phyloP scores from a whole-genome alignment of 495 filamentous ascomycete genomes.

The Aeminium ludgeri region DNA sequence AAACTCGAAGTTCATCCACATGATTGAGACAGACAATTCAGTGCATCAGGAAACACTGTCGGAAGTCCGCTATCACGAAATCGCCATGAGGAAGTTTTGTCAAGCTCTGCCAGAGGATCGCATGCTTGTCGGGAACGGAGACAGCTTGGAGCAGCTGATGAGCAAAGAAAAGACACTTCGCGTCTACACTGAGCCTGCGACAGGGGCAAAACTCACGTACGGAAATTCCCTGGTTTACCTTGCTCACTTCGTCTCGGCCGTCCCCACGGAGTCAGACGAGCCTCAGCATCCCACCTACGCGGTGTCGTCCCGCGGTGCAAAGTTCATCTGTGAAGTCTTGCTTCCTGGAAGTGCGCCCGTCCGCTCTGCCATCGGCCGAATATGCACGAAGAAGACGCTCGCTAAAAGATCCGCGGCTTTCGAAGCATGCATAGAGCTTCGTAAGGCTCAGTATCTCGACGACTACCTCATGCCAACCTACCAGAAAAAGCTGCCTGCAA shows the following conservation, averaged over 20 bases:
- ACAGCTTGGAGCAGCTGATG: slow-evolving; percentile 34
- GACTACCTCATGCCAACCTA: slow-evolving; percentile 55
- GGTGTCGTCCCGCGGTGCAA: slow-evolving; percentile 35
- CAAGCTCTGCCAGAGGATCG: slow-evolving; percentile 58
- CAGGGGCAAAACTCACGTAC: slow-evolving; percentile 70
- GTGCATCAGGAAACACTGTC: slow-evolving; percentile 37
- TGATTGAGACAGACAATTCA: slow-evolving; percentile 54
- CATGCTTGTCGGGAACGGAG: slow-evolving; percentile 44
- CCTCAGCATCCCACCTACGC: slow-evolving; percentile 44
- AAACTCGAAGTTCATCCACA: slow-evolving; percentile 65
- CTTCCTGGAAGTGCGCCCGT: slow-evolving; percentile 66
- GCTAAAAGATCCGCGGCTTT: slow-evolving; percentile 91
- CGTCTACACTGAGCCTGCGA: slow-evolving; percentile 44
- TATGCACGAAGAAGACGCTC: slow-evolving; percentile 45
- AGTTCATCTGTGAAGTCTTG: slow-evolving; percentile 65
- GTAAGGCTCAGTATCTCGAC: slow-evolving; percentile 51
- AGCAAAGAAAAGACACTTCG: slow-evolving; percentile 36
- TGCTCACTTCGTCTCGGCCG: slow-evolving; percentile 36
- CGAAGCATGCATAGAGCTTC: slow-evolving; percentile 58
- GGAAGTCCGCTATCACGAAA: slow-evolving; percentile 38
- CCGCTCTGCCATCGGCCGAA: slow-evolving; percentile 41
- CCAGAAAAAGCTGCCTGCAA: slow-evolving; percentile 55
- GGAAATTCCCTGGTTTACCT: slow-evolving; percentile 37
- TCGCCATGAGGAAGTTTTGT: slow-evolving; percentile 57
- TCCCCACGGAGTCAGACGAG: slow-evolving; percentile 42